These are phyloP conservation scores for Leishmania aethiopica DNA, from an alignment of 208 protist species.

Conservation along the genomic window DNA sequence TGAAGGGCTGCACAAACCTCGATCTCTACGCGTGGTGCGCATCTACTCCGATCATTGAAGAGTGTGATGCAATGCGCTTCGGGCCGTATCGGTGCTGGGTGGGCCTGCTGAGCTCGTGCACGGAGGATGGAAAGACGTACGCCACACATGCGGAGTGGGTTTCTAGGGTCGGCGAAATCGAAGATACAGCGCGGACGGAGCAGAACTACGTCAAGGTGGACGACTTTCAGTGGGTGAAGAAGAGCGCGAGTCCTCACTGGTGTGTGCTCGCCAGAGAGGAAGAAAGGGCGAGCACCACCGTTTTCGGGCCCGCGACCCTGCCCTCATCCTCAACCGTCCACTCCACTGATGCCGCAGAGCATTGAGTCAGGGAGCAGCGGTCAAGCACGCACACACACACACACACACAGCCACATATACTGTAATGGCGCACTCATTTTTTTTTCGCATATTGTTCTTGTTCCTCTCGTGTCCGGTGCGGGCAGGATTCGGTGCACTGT, in stretches of 20 bases:
- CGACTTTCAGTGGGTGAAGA: conserved; percentile 90
- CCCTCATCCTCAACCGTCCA: neutral
- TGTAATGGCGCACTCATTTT: neutral
- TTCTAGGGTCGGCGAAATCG: conserved; percentile 55
- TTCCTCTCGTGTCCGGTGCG: neutral
- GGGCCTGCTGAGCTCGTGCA: conserved; percentile 52
- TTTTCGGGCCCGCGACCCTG: conserved; percentile 26
- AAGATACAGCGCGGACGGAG: conserved; percentile 32
- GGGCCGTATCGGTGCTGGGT: conserved; percentile 81
- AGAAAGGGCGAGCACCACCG: conserved; percentile 16
- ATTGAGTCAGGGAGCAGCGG: neutral
- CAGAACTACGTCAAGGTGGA: conserved; percentile 64
- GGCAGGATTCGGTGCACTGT: neutral
- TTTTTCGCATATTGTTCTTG: neutral
- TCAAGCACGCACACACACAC: conserved; percentile 1
- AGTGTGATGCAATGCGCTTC: conserved; percentile 66
- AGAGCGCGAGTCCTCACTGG: conserved; percentile 84
- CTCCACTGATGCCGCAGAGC: neutral
- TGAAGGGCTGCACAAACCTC: conserved; percentile 72
- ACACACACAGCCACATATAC: neutral
- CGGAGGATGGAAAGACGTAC: conserved; percentile 27
- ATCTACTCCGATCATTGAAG: conserved; percentile 86
- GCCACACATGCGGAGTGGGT: conserved; percentile 68
- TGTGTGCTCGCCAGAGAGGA: conserved; percentile 48
- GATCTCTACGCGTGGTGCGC: conserved; percentile 84